Base-by-base conservation (phyloP, 306 rosid species). In the Trichosanthes cucumerina region DNA sequence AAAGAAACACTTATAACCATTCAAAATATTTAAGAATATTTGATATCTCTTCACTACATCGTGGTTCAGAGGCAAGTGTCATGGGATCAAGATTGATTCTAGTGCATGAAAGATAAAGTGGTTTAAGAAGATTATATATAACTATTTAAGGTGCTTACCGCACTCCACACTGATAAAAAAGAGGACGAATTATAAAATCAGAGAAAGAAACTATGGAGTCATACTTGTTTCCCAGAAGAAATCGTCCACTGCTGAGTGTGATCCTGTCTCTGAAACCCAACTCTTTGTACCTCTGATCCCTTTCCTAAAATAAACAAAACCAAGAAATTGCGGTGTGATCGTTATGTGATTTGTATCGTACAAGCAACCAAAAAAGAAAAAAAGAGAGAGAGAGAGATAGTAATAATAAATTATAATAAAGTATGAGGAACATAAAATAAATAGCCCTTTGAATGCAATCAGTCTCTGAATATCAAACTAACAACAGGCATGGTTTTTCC, bases 171-270 rank as follows among this genome's bases (percentile, higher is more conserved):
- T 24, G 19, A 18, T 41, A 38, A 41, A 5, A 52, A 54, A 21
- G 41, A 21, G 74, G 9, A 52, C 47, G 19, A 12, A 77, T 7
- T 66, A 26, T 54, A 59, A 49, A 71, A 78, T 57, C 31, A 52
- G 52, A 60, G 47, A 63, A 74, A 49, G 71, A 28, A 81, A 77
- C 33, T 26, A 75, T 31, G 75, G 63, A 77, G 50, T 75, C 77
- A 74, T 95, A 95, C 99, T 92, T 95, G 93, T 95, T 95, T 39
- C 99, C 97, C 2, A 95, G 96, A 86, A 95, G 99, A 92, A 92
- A 95, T 41, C 97, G 96, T 54, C 99, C 99, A 75, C 99, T 95
- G 91, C 99, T 95, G 72, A 95, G 98, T 2, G 99, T 95, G 90
- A 95, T 92, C 91, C 97, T 85, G 84, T 95, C 99, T 86, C 99